Evolutionary conservation across 2,329 filamentous ascomycete genomes (phyloP), one percentile per base, ranked within the genome.

Genomic region (Berkeleyomyces basicola): DNA sequence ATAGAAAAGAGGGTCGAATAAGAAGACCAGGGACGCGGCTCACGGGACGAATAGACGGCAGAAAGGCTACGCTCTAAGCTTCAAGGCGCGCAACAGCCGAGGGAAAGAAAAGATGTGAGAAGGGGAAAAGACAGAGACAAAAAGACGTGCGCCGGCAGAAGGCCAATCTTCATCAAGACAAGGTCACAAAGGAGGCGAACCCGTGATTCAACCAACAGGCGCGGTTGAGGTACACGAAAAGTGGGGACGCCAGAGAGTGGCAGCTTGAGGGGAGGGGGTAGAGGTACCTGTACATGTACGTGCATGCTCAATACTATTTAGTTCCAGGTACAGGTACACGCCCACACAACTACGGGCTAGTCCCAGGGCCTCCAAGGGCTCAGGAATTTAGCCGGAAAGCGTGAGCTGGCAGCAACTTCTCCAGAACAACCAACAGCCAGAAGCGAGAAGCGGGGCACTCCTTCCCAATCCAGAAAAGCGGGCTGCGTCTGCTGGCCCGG

Each of bases 1-100:
- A 42, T n/a, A 55, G 39, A 59, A 59, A 59, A 59, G 58, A 46
- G 44, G 42, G 42, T 16, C 42, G n/a, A n/a, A 47, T 36, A 59
- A 37, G 37, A 23, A 14, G 42, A n/a, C 16, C 14, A 23, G n/a
- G 11, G n/a, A 47, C 31, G 44, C 31, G 58, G 58, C 23, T 44
- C 58, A 42, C 42, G 44, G 33, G 53, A 39, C 33, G 39, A 51
- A 44, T 33, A 47, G 43, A 7, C 16, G 58, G 40, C 42, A 16
- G 33, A 6, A 59, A 23, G 31, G 39, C n/a, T 39, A 59, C 16
- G 31, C 33, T 58, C 11, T 10, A 11, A 57, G n/a, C 37, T 23
- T 1, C 23, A 23, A 23, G 23, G 23, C 23, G 23, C 23, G 23
- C 23, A 23, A 23, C 23, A 23, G 23, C 23, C 23, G 23, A 55